These are phyloP conservation scores for Pseudisothecium myosuroides DNA, from an alignment of 225 moss, liverwort and hornwort species.

Conservation along the genomic window DNA sequence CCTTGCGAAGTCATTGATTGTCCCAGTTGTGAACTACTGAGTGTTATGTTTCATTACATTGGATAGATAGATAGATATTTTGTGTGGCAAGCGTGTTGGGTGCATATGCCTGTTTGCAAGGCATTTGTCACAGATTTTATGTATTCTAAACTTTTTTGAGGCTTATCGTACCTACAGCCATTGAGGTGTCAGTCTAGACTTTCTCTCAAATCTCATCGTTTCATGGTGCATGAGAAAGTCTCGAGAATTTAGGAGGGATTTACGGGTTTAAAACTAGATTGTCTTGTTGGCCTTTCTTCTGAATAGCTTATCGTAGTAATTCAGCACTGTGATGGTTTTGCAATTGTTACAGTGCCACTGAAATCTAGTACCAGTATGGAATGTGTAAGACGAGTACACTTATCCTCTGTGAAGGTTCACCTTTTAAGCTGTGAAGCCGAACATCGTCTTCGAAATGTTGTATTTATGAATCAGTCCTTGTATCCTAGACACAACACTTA, in stretches of 20 bases:
- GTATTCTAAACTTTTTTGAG: not conserved
- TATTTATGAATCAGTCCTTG: not conserved
- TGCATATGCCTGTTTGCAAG: not conserved
- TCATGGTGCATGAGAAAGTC: not conserved
- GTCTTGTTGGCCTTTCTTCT: no score
- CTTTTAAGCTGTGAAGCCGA: not conserved
- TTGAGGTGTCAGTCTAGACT: not conserved
- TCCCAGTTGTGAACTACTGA: not conserved
- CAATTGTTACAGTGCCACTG: not conserved
- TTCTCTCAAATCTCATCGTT: not conserved
- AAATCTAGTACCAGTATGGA: no score
- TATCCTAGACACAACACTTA: not conserved
- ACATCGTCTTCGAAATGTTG: not conserved
- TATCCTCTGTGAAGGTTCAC: not conserved
- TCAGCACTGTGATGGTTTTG: not conserved
- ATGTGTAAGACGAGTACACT: no score
- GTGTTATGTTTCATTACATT: not conserved
- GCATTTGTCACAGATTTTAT: not conserved
- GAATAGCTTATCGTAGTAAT: not conserved
- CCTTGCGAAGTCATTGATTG: not conserved
- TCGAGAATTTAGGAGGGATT: not conserved
- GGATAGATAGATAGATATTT: not conserved
- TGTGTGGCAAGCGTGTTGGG: no score
- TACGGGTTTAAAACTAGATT: not conserved
- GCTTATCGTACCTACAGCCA: not conserved